These are phyloP conservation scores for Aristolochia fimbriata DNA, from an alignment of 164 flowering plant species.

Conservation along the genomic window DNA sequence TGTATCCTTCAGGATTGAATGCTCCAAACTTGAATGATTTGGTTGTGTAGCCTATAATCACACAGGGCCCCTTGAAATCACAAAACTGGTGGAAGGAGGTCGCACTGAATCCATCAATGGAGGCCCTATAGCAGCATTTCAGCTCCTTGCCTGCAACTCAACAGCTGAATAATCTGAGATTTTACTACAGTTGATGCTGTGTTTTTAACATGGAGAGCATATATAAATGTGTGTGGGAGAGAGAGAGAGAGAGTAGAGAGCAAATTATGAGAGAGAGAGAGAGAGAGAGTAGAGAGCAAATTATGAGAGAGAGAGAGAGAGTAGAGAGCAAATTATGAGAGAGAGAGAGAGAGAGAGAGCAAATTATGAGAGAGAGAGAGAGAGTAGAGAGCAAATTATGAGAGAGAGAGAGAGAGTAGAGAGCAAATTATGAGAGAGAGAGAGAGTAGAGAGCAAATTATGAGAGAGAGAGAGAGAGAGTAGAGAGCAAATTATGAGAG, in stretches of 20 bases:
- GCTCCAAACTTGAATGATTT: constrained; percentile 83
- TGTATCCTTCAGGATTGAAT: constrained; percentile 84
- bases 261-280: no score
- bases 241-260: no score
- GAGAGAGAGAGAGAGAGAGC: no score
- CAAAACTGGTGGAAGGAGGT: constrained; percentile 51
- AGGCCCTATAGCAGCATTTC: constrained; percentile 83
- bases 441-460: no score
- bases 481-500: constrained; percentile 7
- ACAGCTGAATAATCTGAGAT: background rate
- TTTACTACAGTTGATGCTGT: background rate
- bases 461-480: constrained; percentile 15
- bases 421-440: background rate
- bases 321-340: no score
- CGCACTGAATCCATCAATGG: constrained; percentile 75
- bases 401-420: constrained; percentile 16
- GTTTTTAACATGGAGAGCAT: no score
- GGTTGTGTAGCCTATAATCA: constrained; percentile 69
- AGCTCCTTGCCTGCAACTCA: constrained; percentile 59
- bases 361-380: no score
- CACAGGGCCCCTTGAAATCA: constrained; percentile 93
- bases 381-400: background rate
- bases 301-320: no score
- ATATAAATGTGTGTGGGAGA: no score
- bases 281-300: no score